Conservation (phyloP, 176 grass and related monocot genomes). For the Musa schizocarpa region DNA sequence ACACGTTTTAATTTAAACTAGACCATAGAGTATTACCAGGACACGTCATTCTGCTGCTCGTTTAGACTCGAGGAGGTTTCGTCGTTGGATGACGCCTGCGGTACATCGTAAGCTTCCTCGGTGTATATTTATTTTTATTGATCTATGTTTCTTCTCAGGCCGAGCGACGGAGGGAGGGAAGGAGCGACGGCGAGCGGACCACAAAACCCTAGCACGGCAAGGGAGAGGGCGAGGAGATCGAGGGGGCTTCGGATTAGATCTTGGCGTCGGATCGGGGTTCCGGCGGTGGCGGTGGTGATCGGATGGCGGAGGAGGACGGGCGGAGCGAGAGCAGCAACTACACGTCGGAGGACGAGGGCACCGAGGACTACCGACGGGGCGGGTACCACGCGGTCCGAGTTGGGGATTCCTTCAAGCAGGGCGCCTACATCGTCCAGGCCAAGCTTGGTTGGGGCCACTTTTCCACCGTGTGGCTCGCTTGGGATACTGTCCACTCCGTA, state of each 20-base stretch:
- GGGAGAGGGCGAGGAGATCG: background rate
- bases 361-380: slow-evolving; percentile 91
- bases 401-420: slow-evolving; percentile 86
- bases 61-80: no score
- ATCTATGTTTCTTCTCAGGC: background rate
- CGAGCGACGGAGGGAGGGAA: background rate
- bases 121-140: background rate
- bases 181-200: background rate
- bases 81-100: background rate
- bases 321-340: slow-evolving; percentile 68
- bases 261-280: background rate
- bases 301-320: slow-evolving; percentile 24
- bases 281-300: background rate
- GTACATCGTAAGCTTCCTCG: background rate
- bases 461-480: slow-evolving; percentile 99
- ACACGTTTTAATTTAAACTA: background rate
- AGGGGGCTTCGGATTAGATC: background rate
- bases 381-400: slow-evolving; percentile 85
- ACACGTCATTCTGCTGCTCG: background rate
- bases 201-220: background rate
- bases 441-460: slow-evolving; percentile 99
- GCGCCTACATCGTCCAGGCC: slow-evolving; percentile 80
- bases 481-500: slow-evolving; percentile 79
- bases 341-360: slow-evolving; percentile 95
- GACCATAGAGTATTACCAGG: background rate